A percentile compares a stretch with the other conserved stretches of the same genome.
phyloP scores from a whole-genome alignment of 805 yeast genomes.

The Hanseniaspora valbyensis region DNA sequence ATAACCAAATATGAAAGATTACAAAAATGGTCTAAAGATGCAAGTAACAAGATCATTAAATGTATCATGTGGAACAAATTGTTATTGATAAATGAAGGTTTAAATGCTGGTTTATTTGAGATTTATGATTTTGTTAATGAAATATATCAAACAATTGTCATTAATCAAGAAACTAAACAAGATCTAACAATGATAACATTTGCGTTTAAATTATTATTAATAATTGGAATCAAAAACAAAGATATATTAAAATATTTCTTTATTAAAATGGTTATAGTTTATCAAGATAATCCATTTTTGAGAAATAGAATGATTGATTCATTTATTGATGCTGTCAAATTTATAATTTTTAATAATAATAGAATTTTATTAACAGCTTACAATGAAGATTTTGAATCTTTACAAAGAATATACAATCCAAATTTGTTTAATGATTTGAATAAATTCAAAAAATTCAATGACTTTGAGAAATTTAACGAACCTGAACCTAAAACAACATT shows the following conservation, averaged over 20 bases:
- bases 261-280: conserved; percentile 34
- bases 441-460: background rate
- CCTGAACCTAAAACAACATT: background rate
- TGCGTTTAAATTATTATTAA: conserved; percentile 60
- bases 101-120: conserved; percentile 7
- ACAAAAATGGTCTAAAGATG: conserved; percentile 4
- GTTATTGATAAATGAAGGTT: conserved; percentile 24
- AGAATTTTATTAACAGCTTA: conserved; percentile 37
- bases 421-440: conserved; percentile 15
- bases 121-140: conserved; percentile 8
- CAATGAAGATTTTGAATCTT: conserved; percentile 49
- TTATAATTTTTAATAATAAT: conserved; percentile 56
- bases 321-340: conserved; percentile 46
- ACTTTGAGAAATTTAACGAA: conserved; percentile 10
- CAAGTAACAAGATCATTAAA: background rate
- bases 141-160: background rate
- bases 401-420: conserved; percentile 24
- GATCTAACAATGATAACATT: conserved; percentile 42
- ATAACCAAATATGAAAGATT: conserved; percentile 9
- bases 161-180: background rate
- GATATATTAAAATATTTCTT: conserved; percentile 53
- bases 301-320: conserved; percentile 39
- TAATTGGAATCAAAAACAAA: conserved; percentile 57
- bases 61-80: conserved; percentile 4
- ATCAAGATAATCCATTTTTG: conserved; percentile 46